These are phyloP conservation scores for Trapa incisa DNA, from an alignment of 345 rosid genomes.

Conservation along the genomic window DNA sequence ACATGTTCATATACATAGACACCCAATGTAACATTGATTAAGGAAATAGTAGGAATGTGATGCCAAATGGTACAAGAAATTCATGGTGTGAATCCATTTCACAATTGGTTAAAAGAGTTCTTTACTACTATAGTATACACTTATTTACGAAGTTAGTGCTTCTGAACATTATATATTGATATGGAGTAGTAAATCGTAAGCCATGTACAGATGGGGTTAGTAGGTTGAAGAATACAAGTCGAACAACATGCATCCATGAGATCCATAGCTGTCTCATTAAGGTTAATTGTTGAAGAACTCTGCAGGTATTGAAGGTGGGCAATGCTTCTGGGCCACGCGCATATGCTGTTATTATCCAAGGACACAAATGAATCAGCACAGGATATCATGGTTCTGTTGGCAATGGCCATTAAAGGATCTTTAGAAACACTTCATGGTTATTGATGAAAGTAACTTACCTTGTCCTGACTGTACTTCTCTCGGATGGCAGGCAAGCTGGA, in stretches of 20 bases:
- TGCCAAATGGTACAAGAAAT: too few species aligned
- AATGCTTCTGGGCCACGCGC: conserved; percentile 68
- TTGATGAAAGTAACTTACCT: conserved; percentile 26
- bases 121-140: too few species aligned
- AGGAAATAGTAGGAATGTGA: too few species aligned
- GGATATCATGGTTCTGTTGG: not conserved
- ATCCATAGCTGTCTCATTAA: conserved; percentile 16
- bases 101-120: too few species aligned
- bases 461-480: conserved; percentile 84
- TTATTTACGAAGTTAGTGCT: too few species aligned
- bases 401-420: not conserved
- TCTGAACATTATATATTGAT: too few species aligned
- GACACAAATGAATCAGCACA: not conserved
- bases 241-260: too few species aligned
- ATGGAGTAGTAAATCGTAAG: not conserved
- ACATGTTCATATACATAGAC: too few species aligned
- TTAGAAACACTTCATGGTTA: not conserved
- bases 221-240: not conserved
- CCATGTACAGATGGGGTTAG: not conserved
- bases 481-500: conserved; percentile 58
- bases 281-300: conserved; percentile 43
- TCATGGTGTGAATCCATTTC: too few species aligned
- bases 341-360: conserved; percentile 39
- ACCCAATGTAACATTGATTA: too few species aligned
- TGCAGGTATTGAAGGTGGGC: conserved; percentile 55